Evolutionary conservation across 2,329 filamentous ascomycete genomes (phyloP), one percentile per base, ranked within the genome.

Genomic region (Thielaviopsis musarum): DNA sequence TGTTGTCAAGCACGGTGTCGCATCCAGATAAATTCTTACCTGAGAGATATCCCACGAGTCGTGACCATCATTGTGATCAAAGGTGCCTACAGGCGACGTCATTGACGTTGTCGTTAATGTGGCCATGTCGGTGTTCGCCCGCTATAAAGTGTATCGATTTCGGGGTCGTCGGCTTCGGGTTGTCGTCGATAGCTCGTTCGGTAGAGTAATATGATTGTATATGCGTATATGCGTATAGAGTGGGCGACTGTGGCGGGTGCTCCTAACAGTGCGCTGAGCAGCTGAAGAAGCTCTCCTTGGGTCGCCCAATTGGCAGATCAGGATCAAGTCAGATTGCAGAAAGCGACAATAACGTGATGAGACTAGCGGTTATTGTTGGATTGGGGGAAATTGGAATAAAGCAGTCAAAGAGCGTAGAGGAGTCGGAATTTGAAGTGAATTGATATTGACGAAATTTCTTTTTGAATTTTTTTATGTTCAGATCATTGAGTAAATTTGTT

Each of bases 181-280:
- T 41, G 57, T 49, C 38, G 24, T 48, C 41, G 41, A 55, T 48
- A 5, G 22, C 10, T 22, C 21, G 52, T 13, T n/a, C 38, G 19
- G 38, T 19, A 49, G 15, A 21, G 21, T n/a, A 30, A 52, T 17
- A 6, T 19, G 7, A 12, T 26, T 12, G 28, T 24, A 22, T 22
- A 51, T 28, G 26, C 12, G 48, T 15, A 38, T 15, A 24, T 24
- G 34, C 19, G 26, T 53, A 45, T 45, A 51, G 45, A 49, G n/a
- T 59, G 57, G 57, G 57, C 57, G 57, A 59, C 57, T 54, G 22
- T 26, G 28, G 34, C n/a, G 17, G 57, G 38, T 59, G 52, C 57
- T 59, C 52, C 52, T 49, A 38, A 49, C 57, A 51, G 57, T 59
- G 57, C 57, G 34, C 57, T 48, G 53, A 59, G 56, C 56, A 57